Percentiles rank a stretch among this genome's conserved stretches.
These are phyloP conservation scores for Mycena albidolilacea DNA, from an alignment of 768 basidiomycete genomes.

Conservation along the genomic window DNA sequence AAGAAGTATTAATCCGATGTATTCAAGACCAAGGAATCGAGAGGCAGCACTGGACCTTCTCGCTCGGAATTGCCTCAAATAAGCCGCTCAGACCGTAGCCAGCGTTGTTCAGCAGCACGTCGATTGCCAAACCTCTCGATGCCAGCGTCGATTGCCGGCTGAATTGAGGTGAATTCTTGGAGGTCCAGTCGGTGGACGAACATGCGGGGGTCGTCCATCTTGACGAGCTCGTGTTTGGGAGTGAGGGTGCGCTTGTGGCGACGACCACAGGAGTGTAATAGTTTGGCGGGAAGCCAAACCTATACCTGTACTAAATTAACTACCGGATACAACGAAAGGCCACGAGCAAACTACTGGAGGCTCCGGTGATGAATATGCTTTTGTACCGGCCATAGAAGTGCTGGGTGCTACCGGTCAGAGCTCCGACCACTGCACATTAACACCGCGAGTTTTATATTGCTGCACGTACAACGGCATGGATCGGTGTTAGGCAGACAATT, in stretches of 20 bases:
- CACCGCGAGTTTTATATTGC: background rate
- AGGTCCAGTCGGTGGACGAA: conserved; percentile 39
- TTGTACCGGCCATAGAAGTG: conserved; percentile 16
- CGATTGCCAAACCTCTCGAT: conserved; percentile 36
- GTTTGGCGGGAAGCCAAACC: conserved; percentile 40
- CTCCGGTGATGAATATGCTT: conserved; percentile 43
- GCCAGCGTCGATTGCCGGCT: conserved; percentile 35
- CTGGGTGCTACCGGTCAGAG: background rate
- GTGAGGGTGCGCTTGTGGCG: conserved; percentile 41
- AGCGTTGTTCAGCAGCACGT: conserved; percentile 43
- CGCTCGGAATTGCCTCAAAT: conserved; percentile 42
- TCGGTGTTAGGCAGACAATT: background rate
- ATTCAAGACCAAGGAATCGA: no score
- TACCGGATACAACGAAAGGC: background rate
- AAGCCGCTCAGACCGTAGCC: conserved; percentile 41
- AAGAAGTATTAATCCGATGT: background rate
- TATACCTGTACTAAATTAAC: conserved; percentile 25
- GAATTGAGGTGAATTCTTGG: conserved; percentile 34
- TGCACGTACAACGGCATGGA: background rate
- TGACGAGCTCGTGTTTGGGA: conserved; percentile 23
- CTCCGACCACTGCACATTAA: background rate
- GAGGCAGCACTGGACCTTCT: conserved; percentile 27
- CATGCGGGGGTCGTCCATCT: conserved; percentile 29
- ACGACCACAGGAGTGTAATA: conserved; percentile 40
- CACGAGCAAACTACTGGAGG: conserved; percentile 27